Conservation (phyloP, 2,329 filamentous ascomycete genomes). For the Emergomyces orientalis region DNA sequence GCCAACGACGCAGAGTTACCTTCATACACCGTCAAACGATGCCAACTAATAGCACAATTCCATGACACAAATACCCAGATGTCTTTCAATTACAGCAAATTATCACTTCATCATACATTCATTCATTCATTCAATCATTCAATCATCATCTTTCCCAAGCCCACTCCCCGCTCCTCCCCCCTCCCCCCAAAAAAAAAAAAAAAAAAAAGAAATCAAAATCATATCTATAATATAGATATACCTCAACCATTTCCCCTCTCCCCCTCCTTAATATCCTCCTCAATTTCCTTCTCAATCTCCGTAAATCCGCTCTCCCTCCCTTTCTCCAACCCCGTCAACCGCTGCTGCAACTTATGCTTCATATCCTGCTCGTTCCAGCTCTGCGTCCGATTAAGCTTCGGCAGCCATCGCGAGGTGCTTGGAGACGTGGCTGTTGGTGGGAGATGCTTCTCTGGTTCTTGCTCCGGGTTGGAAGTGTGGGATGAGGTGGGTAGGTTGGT, state of each 20-base stretch:
- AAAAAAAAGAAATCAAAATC: background rate
- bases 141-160: background rate
- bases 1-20: no score
- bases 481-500: background rate
- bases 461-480: background rate
- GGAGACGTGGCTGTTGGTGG: background rate
- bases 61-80: background rate
- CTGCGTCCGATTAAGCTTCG: conserved; percentile 23
- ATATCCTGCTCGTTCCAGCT: conserved; percentile 43
- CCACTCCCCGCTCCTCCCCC: no score
- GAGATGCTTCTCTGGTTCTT: background rate
- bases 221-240: no score
- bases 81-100: background rate
- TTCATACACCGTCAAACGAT: no score
- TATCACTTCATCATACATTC: background rate
- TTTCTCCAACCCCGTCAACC: conserved; percentile 24
- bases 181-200: no score
- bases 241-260: no score
- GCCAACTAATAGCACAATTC: background rate
- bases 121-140: background rate
- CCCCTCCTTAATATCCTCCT: background rate
- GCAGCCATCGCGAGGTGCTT: conserved; percentile 22
- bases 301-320: conserved; percentile 50
- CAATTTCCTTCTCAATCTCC: conserved; percentile 38
- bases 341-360: conserved; percentile 47